Base-by-base conservation (phyloP, 2,329 filamentous ascomycete genomes). In the Colletotrichum eremochloae region DNA sequence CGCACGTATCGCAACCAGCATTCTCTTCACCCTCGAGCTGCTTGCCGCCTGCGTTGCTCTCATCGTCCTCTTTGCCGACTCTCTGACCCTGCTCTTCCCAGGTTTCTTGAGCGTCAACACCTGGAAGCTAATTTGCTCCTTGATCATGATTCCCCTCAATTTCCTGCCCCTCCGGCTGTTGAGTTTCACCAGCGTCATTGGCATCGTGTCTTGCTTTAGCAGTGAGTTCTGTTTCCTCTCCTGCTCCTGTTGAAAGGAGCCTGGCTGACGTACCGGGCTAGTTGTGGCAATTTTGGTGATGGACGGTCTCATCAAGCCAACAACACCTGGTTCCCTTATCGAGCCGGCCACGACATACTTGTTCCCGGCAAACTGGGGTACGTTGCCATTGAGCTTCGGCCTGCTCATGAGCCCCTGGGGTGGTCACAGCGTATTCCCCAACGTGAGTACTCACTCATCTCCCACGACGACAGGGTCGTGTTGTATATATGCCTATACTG, bases 21-120 rank as follows among this genome's bases (percentile, higher is more conserved):
- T 97, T 0, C 86, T 98, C 20, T 98, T 98, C 83, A 95, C 92
- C 14, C 80, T 98, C 55, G 96, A 98, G 81, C 87, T 98, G 36
- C 82, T 97, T 42, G 95, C 93, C 9, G 94, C 95, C 31, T 97
- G 94, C 78, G 95, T 98, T 40, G 96, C 96, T 3, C 87, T 97
- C 4, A 89, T 97, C 42, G 94, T 97, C 29, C 88, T 98, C n/a
- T 98, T 98, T 81, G 94, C 94, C 63, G 96, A 98, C 82, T 97
- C 94, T 56, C 87, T 98, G 76, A 86, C 94, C 77, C 88, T 94
- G 18, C 83, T 98, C 29, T 89, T 98, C 63, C 93, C 94, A 0
- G 90, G 89, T 0, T 83, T 93, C 74, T 78, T 88, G 57, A 90
- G 88, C 58, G 84, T 93, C 6, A 87, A 89, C 0, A 85, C 90